Base-by-base conservation (phyloP, 2,329 filamentous ascomycete genomes). In the Phyllosticta citriasiana region DNA sequence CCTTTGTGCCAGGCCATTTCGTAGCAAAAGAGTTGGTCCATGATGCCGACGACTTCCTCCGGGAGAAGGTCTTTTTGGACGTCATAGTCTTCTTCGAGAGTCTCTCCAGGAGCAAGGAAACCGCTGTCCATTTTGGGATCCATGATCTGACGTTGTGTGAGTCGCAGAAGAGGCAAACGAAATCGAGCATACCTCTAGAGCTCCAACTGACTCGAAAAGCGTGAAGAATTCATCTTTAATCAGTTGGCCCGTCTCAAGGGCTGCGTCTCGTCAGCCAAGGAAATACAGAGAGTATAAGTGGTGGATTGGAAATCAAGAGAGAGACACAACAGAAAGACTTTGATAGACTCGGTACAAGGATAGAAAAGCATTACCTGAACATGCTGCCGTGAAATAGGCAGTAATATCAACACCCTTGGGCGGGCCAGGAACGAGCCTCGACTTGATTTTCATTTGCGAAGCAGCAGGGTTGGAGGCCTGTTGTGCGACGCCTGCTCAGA, bases 91-190 rank as follows among this genome's bases (percentile, higher is more conserved):
- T 93, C 88, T 63, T 96, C 89, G 35, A 93, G 82, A n/a, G 86
- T 85, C 69, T 96, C 90, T 30, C 87, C 88, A 7, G 88, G 84
- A 22, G 84, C 81, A 6, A 95, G 79, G 66, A 88, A 91, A 27
- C 94, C 94, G 70, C 91, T 97, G 74, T 99, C 94, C 94, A 99
- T 99, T 76, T 97, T 99, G 0, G 89, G 87, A 70, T 99, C 94
- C 90, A 97, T 97, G 68, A 99, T 96, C 94, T 99, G 69, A 19
- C 40, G n/a, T 16, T 7, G 51, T 30, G 56, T 19, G 0, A 24
- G 35, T 26, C 54, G 47, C 30, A 53, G 10, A 25, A 58, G 3
- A 35, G 2, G 33, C 10, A 33, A 10, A 25, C 19, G 22, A 22
- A 57, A 4, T 24, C 9, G 30, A 2, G 62, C 65, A 35, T 72